A percentile compares a stretch with the other conserved stretches of the same genome.
Evolutionary conservation across 1,139 yeast species (phyloP).

Genomic region (Saccharomyces pastorianus): DNA sequence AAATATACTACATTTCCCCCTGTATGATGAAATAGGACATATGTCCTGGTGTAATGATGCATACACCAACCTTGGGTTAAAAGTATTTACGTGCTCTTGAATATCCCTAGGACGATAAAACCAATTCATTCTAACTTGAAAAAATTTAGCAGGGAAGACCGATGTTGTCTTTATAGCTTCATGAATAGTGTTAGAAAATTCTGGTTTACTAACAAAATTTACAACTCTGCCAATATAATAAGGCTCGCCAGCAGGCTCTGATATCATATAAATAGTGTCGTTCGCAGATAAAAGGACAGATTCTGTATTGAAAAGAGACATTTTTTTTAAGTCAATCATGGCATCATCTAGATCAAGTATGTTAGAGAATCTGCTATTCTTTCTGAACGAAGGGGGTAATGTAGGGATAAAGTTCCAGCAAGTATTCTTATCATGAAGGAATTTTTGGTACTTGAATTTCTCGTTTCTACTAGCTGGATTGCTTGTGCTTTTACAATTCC

Average conservation of each 20-base stretch:
- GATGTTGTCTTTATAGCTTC: slow-evolving; percentile 14
- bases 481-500: background rate
- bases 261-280: slow-evolving; percentile 75
- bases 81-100: slow-evolving; percentile 32
- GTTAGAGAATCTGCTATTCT: slow-evolving; percentile 29
- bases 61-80: slow-evolving; percentile 65
- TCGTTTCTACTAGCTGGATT: slow-evolving; percentile 4
- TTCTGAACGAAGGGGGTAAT: slow-evolving; percentile 25
- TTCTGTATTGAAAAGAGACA: slow-evolving; percentile 24
- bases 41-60: slow-evolving; percentile 84
- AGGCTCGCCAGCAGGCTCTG: slow-evolving; percentile 95
- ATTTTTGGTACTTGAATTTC: slow-evolving; percentile 17
- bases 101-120: slow-evolving; percentile 85
- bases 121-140: slow-evolving; percentile 75
- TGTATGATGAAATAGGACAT: slow-evolving; percentile 66
- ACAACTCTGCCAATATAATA: slow-evolving; percentile 80
- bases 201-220: slow-evolving; percentile 49
- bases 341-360: slow-evolving; percentile 38
- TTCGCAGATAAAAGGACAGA: slow-evolving; percentile 33
- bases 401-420: slow-evolving; percentile 30
- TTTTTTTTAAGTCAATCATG: slow-evolving; percentile 25
- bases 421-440: slow-evolving; percentile 17
- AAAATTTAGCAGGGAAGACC: slow-evolving; percentile 40
- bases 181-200: slow-evolving; percentile 15
- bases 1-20: slow-evolving; percentile 68